A percentile compares a stretch with the other conserved stretches of the same genome.
These are phyloP conservation scores for Vinca minor DNA, from an alignment of 257 asterid species.

Conservation along the genomic window DNA sequence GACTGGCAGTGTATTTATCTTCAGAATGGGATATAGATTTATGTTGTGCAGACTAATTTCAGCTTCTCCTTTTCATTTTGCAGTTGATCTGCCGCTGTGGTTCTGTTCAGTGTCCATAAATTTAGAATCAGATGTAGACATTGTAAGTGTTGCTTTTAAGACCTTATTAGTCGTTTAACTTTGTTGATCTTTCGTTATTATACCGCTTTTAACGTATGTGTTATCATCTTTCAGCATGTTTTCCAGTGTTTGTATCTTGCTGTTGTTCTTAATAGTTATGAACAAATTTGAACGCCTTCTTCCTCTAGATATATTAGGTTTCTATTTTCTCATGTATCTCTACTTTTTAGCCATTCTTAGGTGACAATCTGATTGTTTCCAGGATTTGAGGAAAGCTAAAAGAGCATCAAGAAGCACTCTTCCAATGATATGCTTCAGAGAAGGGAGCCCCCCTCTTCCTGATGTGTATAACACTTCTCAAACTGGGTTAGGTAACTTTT, in stretches of 20 bases:
- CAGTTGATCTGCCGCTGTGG: conserved; percentile 93
- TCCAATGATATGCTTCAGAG: conserved; percentile 81
- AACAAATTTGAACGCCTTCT: background rate
- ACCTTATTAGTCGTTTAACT: conserved; percentile 10
- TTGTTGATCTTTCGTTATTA: background rate
- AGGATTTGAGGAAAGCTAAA: conserved; percentile 44
- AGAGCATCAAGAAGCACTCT: conserved; percentile 39
- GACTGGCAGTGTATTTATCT: too few relatives aligned
- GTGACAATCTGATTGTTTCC: conserved; percentile 15
- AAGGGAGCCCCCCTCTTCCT: conserved; percentile 96
- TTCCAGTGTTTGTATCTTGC: background rate
- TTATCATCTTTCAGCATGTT: background rate
- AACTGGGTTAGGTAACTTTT: conserved; percentile 57
- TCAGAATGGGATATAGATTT: background rate
- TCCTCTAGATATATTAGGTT: background rate
- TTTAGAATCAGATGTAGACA: conserved; percentile 59
- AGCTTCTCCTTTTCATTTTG: conserved; percentile 21
- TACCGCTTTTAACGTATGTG: background rate
- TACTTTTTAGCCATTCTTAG: conserved; percentile 8
- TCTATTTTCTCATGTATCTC: background rate
- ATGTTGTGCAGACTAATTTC: conserved; percentile 6
- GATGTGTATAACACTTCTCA: conserved; percentile 62
- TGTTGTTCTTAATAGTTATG: background rate
- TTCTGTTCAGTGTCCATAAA: conserved; percentile 65
- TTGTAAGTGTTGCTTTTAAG: conserved; percentile 46